Percentiles rank a stretch among this genome's conserved stretches.
phyloP scores from a whole-genome alignment of 805 yeast species.

The Candida sithepensis region DNA sequence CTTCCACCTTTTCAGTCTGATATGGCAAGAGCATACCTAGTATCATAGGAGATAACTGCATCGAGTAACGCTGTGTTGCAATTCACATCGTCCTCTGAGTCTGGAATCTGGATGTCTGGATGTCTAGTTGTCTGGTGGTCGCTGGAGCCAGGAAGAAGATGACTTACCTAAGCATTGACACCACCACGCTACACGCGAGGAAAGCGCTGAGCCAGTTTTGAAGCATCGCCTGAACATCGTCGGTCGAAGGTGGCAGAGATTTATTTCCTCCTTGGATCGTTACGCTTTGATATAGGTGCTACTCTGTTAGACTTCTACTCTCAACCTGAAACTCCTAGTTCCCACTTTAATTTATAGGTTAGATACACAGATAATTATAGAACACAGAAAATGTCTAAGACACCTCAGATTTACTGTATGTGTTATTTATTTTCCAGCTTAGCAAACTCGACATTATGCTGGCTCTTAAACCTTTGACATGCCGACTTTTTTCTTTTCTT shows the following conservation, averaged over 20 bases:
- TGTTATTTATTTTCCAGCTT: background rate
- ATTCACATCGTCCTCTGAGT: too few relatives aligned
- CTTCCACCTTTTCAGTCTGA: too few relatives aligned
- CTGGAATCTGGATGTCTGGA: too few relatives aligned
- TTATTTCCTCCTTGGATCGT: background rate
- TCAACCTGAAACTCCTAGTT: background rate
- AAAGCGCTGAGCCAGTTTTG: background rate
- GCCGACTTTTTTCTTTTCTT: too few relatives aligned
- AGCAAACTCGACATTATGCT: background rate
- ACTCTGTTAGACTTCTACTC: background rate
- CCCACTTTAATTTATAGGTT: background rate
- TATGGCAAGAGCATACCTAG: too few relatives aligned
- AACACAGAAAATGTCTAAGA: slow-evolving; percentile 14
- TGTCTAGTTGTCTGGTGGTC: background rate
- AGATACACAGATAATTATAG: background rate
- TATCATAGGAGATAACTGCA: too few relatives aligned
- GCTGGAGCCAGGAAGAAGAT: background rate
- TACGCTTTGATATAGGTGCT: background rate
- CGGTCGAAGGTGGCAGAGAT: background rate
- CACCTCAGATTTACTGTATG: slow-evolving; percentile 29
- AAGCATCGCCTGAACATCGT: background rate
- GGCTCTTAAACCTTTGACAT: too few relatives aligned
- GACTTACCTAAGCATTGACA: background rate
- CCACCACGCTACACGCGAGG: background rate
- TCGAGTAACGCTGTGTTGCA: too few relatives aligned